A percentile compares a stretch with the other conserved stretches of the same genome.
Evolutionary conservation across 2,329 filamentous ascomycete species (phyloP).

Genomic region (Beauveria sp.): DNA sequence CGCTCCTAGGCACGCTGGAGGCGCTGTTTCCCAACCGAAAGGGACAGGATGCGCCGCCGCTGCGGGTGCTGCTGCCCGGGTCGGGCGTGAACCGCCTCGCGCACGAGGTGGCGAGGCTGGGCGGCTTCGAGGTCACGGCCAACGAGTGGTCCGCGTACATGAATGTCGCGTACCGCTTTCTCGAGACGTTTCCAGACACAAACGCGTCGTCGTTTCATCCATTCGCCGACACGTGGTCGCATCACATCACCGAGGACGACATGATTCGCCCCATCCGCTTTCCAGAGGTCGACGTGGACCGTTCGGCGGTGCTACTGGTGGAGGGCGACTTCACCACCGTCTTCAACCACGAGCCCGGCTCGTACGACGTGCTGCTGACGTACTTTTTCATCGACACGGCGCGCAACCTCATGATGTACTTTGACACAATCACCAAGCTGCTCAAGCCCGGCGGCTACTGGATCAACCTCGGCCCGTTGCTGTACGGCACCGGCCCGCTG

Average conservation of each 20-base stretch:
- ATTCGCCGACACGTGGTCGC: slow-evolving; percentile 49
- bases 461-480: slow-evolving; percentile 49
- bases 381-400: slow-evolving; percentile 57
- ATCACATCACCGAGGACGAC: slow-evolving; percentile 40
- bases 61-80: slow-evolving; percentile 43
- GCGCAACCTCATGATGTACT: slow-evolving; percentile 45
- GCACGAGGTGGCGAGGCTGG: slow-evolving; percentile 39
- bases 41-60: neutral
- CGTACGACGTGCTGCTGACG: slow-evolving; percentile 44
- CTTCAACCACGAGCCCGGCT: slow-evolving; percentile 20
- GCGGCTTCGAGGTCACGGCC: slow-evolving; percentile 43
- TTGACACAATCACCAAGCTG: slow-evolving; percentile 42
- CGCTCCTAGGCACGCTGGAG: slow-evolving; percentile 27
- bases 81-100: slow-evolving; percentile 45
- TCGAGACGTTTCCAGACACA: slow-evolving; percentile 26
- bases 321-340: slow-evolving; percentile 49
- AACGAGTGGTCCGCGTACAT: slow-evolving; percentile 54
- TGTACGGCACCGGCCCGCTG: slow-evolving; percentile 47
- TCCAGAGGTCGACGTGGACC: slow-evolving; percentile 32
- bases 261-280: slow-evolving; percentile 39
- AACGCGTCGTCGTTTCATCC: slow-evolving; percentile 34
- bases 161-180: slow-evolving; percentile 45
- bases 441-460: slow-evolving; percentile 42
- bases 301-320: slow-evolving; percentile 34
- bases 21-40: slow-evolving; percentile 23